Conservation (phyloP, 2,329 filamentous ascomycete genomes). For the Cytospora chrysosperma region DNA sequence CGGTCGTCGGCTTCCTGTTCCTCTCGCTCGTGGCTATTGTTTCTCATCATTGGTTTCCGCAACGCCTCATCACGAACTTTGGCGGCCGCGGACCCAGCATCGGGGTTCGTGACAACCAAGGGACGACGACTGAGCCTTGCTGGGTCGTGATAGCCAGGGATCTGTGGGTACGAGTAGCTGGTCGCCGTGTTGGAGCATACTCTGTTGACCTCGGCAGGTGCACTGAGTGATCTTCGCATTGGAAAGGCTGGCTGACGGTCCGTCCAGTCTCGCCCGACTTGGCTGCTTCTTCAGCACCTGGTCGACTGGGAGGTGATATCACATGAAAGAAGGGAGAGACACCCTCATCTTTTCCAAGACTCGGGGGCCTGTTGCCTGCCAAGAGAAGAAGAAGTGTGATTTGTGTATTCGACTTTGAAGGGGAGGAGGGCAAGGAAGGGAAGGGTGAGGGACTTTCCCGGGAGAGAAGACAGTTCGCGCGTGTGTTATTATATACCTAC, state of each 20-base stretch:
- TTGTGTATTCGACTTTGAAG: background rate
- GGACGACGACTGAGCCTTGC: background rate
- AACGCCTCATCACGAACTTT: background rate
- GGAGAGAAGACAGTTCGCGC: background rate
- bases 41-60: background rate
- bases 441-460: background rate
- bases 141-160: background rate
- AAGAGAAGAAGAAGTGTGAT: background rate
- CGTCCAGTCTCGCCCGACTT: background rate
- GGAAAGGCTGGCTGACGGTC: background rate
- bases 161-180: background rate
- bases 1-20: background rate
- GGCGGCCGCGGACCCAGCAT: background rate
- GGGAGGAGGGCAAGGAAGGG: background rate
- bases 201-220: background rate
- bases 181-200: background rate
- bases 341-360: background rate
- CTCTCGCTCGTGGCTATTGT: background rate
- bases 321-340: background rate
- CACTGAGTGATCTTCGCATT: slow-evolving; percentile 4
- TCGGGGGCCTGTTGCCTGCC: background rate
- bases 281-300: background rate
- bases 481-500: background rate
- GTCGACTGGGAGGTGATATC: background rate
- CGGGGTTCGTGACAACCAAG: slow-evolving; percentile 5